Evolutionary conservation across 306 rosid species (phyloP).

Genomic region (Medicago lupulina): DNA sequence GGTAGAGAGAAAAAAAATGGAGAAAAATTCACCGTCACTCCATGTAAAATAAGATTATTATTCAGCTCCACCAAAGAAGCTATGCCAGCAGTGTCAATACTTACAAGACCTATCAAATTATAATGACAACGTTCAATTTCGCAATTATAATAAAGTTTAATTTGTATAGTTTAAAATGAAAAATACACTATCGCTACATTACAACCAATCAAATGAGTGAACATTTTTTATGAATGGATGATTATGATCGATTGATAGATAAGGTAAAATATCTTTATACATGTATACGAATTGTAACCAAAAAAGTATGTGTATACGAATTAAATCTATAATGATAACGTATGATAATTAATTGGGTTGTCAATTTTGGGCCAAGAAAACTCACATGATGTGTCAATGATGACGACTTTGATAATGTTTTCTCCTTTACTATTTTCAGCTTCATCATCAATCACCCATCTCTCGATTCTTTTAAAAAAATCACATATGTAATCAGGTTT

Average conservation of each 20-base stretch:
- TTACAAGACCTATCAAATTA: slow-evolving; percentile 56
- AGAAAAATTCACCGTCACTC: slow-evolving; percentile 51
- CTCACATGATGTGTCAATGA: slow-evolving; percentile 75
- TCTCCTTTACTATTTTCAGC: slow-evolving; percentile 41
- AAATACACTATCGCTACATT: too few species aligned
- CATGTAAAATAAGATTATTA: slow-evolving; percentile 48
- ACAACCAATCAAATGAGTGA: too few species aligned
- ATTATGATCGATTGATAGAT: too few species aligned
- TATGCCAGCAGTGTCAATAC: slow-evolving; percentile 75
- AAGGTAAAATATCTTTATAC: too few species aligned
- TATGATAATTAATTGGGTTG: too few species aligned
- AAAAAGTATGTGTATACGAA: too few species aligned
- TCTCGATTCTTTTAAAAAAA: slow-evolving; percentile 51
- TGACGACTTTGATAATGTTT: slow-evolving; percentile 41
- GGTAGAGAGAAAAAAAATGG: neutral
- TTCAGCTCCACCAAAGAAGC: slow-evolving; percentile 62
- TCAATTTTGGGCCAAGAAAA: slow-evolving; percentile 4
- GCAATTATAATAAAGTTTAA: neutral
- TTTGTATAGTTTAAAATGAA: too few species aligned
- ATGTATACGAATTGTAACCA: too few species aligned
- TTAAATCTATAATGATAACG: neutral
- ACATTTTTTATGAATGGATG: too few species aligned
- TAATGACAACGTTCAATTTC: neutral
- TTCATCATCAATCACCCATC: slow-evolving; percentile 48
- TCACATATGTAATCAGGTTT: neutral